Base-by-base conservation (phyloP, 768 basidiomycete species). In the Chlorophyllum brunneum region DNA sequence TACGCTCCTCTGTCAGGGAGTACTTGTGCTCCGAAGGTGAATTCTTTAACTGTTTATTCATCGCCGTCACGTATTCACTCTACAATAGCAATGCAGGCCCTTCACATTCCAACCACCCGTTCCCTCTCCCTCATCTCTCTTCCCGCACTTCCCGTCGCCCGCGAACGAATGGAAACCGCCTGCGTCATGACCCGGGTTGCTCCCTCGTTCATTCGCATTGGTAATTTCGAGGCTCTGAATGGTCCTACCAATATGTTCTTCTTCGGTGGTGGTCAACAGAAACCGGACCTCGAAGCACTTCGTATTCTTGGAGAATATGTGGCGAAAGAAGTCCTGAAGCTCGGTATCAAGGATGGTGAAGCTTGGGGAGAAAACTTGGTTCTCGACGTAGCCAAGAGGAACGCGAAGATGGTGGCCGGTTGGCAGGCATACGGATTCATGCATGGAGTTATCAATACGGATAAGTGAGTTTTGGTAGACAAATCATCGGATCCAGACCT, bases 391-490 rank as follows among this genome's bases (percentile, higher is more conserved):
- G 84, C 92, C 13, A 80, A 78, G 65, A 73, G 93, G 62, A 98
- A 97, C 63, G 95, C 90, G 38, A 74, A 73, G 63, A 98, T 95
- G 89, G 90, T 94, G 0, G 97, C 94, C 8, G 87, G 79, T 3
- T 98, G 97, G 97, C 95, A 98, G 68, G 92, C 82, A 5, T 89
- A 88, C 65, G 92, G 92, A 1, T 94, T 90, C 65, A 92, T 93
- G 92, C 91, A 94, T 62, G 93, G 92, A 0, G 95, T 99, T 31
- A 92, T 99, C 60, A 98, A 98, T 63, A 95, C 95, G 1, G 95
- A 98, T 72, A 97, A 95, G 88, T 88, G 58, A 53, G 78, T 50
- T 26, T 34, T 26, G 5, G 11, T 23, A 11, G 5, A 46, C 11
- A 41, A 23, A 8, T 8, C 9, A 39, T 15, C 11, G n/a, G n/a